These are phyloP conservation scores for Cicer pinnatifidum DNA, from an alignment of 306 rosid species.

Conservation along the genomic window DNA sequence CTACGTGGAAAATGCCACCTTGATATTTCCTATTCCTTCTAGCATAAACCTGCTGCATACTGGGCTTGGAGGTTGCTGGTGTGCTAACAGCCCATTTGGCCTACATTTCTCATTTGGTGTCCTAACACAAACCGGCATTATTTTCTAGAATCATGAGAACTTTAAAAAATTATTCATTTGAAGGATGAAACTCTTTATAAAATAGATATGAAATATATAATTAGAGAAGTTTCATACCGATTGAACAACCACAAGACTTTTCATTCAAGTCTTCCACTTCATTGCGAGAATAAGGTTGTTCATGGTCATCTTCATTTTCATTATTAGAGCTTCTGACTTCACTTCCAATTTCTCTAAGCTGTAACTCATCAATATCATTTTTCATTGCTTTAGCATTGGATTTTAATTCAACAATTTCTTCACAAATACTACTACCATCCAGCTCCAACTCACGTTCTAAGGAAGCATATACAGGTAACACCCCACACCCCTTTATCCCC, in stretches of 20 bases:
- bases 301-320: neutral
- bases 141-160: neutral
- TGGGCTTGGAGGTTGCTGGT: too few relatives aligned
- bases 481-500: conserved; percentile 26
- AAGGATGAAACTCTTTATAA: neutral
- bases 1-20: too few relatives aligned
- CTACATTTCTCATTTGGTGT: too few relatives aligned
- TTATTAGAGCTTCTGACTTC: neutral
- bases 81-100: too few relatives aligned
- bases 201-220: neutral
- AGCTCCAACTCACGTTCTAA: neutral
- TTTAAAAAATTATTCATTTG: neutral
- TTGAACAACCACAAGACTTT: neutral
- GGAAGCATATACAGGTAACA: conserved; percentile 18
- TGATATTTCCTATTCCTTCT: too few relatives aligned
- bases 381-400: neutral
- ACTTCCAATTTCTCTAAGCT: neutral
- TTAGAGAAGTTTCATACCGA: conserved; percentile 1
- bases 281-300: neutral
- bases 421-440: neutral
- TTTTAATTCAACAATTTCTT: neutral
- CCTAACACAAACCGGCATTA: too few relatives aligned
- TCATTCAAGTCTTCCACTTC: neutral
- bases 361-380: neutral
- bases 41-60: too few relatives aligned